Evolutionary conservation across 2,329 filamentous ascomycete genomes (phyloP), one percentile per base, ranked within the genome.

Genomic region (Nigrospora osmanthi): DNA sequence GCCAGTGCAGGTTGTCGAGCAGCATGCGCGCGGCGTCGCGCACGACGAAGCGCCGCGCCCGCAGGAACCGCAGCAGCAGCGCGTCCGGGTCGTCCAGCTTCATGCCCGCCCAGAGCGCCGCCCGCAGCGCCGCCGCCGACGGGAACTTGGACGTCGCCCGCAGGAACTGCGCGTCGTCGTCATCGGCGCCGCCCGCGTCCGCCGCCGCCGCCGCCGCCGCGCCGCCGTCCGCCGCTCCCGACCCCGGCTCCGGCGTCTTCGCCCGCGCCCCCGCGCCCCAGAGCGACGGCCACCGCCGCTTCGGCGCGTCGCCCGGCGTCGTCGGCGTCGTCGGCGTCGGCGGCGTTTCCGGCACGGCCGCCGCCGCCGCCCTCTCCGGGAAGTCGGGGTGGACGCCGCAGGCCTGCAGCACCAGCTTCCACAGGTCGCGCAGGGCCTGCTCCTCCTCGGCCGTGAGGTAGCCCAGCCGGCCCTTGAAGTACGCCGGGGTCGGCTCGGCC

Each of bases 41-140:
- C 11, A 94, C 84, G 60, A 96, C 88, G 90, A 91, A 97, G 66
- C 94, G 93, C 38, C 89, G 77, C 15, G 88, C 88, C 40, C 88
- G 76, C 43, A 94, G 71, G 64, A 93, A 94, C 19, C 88, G 80
- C 45, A 94, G 68, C 11, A 89, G 68, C 11, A 93, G 70, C 2
- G 82, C 84, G 65, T 96, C 91, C 0, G 91, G 91, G 60, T 96
- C 80, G 59, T 97, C 91, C 55, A 90, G 83, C 70, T 96, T 96
- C 48, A 90, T 79, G 87, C 95, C 91, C 52, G 70, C 76, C 90
- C 90, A 96, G 58, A 96, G 15, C 11, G 39, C 39, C 5, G 39
- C 17, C 31, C 39, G 23, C 23, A 28, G 23, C 23, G 23, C 23
- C 23, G 23, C 23, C 23, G 23, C 23, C 23, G 23, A 28, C 23